These are phyloP conservation scores for Breviolum minutum DNA, from an alignment of 73 alveolate genomes.

Conservation along the genomic window DNA sequence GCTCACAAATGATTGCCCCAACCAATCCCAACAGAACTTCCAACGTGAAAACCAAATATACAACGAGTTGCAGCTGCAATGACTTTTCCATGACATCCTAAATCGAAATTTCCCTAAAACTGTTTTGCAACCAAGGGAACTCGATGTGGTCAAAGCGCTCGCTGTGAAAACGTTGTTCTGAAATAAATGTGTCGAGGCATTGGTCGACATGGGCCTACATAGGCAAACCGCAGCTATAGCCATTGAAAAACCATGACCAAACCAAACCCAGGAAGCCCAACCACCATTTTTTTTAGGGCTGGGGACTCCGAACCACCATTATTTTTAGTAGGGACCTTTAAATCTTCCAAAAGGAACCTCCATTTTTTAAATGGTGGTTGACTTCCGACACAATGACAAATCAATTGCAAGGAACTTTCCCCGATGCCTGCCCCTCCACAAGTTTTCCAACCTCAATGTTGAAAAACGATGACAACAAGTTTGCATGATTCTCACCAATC, in stretches of 20 bases:
- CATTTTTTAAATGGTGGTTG: neutral
- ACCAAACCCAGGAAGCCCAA: neutral
- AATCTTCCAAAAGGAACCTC: neutral
- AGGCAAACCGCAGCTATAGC: neutral
- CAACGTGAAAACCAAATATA: too few relatives aligned
- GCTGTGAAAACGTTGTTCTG: slow-evolving; percentile 39
- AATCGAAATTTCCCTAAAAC: too few relatives aligned
- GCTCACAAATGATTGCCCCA: neutral
- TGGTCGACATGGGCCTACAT: neutral
- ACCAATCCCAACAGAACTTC: too few relatives aligned
- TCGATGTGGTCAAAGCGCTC: slow-evolving; percentile 23
- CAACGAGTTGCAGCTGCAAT: too few relatives aligned
- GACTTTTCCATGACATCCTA: too few relatives aligned
- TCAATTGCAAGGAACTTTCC: neutral
- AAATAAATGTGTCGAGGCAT: neutral
- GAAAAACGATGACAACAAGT: too few relatives aligned
- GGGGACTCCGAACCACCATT: neutral
- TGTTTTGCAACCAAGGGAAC: neutral
- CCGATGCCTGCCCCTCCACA: slow-evolving; percentile 35
- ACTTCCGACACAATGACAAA: neutral
- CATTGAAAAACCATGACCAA: neutral
- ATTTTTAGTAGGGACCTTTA: neutral
- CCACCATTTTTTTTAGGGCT: neutral
- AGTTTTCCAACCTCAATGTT: slow-evolving; percentile 6
- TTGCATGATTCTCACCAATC: too few relatives aligned